Conservation (phyloP, 176 grass and related monocot species). For the Cenchrus americanus region DNA sequence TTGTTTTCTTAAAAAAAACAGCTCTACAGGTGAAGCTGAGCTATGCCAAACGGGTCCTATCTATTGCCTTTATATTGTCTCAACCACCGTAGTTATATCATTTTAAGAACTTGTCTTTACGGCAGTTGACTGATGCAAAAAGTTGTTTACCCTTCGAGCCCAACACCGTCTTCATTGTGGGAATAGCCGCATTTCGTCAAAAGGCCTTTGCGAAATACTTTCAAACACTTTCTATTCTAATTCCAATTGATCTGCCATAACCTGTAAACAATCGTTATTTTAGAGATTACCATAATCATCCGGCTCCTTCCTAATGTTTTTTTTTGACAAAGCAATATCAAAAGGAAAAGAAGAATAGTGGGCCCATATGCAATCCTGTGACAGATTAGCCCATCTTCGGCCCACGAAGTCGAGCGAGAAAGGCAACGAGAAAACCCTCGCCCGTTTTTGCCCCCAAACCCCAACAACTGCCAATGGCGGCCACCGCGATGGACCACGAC, state of each 20-base stretch:
- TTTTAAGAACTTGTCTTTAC: too few relatives aligned
- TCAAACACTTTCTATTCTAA: background rate
- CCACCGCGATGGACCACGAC: slow-evolving; percentile 55
- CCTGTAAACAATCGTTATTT: background rate
- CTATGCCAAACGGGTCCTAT: too few relatives aligned
- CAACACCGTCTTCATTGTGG: too few relatives aligned
- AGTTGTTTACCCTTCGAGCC: too few relatives aligned
- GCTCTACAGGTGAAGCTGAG: too few relatives aligned
- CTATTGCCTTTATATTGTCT: too few relatives aligned
- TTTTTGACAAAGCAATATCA: too few relatives aligned
- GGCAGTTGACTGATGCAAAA: too few relatives aligned
- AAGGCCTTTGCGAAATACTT: background rate
- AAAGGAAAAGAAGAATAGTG: background rate
- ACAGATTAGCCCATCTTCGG: background rate
- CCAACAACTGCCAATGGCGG: slow-evolving; percentile 43
- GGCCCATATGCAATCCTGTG: background rate
- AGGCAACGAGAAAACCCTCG: slow-evolving; percentile 24
- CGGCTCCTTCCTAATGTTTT: background rate
- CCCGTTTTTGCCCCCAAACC: background rate
- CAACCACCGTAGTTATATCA: too few relatives aligned
- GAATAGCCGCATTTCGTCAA: background rate
- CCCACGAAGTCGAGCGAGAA: background rate
- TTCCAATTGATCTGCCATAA: background rate
- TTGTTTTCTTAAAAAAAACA: too few relatives aligned
- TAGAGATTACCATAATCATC: background rate